Evolutionary conservation across 2,329 filamentous ascomycete genomes (phyloP).

Genomic region (Ophiostoma ips): DNA sequence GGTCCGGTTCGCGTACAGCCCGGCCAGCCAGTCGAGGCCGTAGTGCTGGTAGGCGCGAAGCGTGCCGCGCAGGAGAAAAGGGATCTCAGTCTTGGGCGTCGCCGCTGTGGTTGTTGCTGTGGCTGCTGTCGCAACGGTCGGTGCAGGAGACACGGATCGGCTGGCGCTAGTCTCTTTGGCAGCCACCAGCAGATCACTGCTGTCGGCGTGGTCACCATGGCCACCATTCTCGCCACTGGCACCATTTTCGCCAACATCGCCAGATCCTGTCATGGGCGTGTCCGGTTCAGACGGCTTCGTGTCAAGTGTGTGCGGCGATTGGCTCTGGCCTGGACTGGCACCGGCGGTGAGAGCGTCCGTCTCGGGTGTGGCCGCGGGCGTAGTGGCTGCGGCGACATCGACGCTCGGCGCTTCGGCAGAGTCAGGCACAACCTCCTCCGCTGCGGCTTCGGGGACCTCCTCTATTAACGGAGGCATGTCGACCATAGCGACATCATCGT

Average conservation of each 20-base stretch:
- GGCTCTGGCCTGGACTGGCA: slow-evolving; percentile 30
- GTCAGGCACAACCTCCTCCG: not conserved
- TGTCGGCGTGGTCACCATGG: too few relatives aligned
- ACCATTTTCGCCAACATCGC: not conserved
- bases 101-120: slow-evolving; percentile 12
- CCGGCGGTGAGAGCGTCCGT: slow-evolving; percentile 30
- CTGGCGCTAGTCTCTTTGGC: slow-evolving; percentile 17
- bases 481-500: slow-evolving; percentile 16
- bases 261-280: slow-evolving; percentile 15
- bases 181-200: not conserved
- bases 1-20: slow-evolving; percentile 79
- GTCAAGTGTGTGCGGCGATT: slow-evolving; percentile 35
- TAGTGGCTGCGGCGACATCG: not conserved
- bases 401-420: not conserved
- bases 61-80: slow-evolving; percentile 72
- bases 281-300: slow-evolving; percentile 37
- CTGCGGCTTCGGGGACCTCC: not conserved
- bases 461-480: slow-evolving; percentile 12
- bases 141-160: slow-evolving; percentile 20
- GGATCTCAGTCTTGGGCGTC: slow-evolving; percentile 51
- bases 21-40: slow-evolving; percentile 93
- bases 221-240: not conserved
- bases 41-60: slow-evolving; percentile 93
- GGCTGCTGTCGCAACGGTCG: slow-evolving; percentile 12
- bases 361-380: slow-evolving; percentile 22